Evolutionary conservation across 106 monocot genomes (phyloP).

Genomic region (Dendrobium chrysotoxum): DNA sequence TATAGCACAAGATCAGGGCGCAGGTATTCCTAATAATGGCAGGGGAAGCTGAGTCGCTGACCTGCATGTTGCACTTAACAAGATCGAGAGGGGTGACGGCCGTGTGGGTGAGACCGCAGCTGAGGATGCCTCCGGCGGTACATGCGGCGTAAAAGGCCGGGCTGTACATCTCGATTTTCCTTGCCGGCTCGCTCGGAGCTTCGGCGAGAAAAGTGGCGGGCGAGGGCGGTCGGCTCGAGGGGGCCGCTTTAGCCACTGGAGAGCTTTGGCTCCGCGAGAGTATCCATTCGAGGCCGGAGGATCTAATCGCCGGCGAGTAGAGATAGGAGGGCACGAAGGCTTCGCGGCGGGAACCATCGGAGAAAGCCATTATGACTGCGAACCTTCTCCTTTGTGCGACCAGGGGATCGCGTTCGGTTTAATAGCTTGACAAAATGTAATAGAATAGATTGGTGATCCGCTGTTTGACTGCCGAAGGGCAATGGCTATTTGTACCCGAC

Average conservation of each 20-base stretch:
- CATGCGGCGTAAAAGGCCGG: constrained; percentile 58
- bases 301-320: neutral
- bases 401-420: neutral
- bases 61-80: constrained; percentile 31
- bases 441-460: neutral
- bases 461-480: neutral
- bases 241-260: neutral
- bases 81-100: constrained; percentile 28
- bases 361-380: neutral
- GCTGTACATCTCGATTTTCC: constrained; percentile 61
- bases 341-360: neutral
- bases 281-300: constrained; percentile 4
- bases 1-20: neutral
- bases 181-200: constrained; percentile 11
- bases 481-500: neutral
- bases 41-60: neutral
- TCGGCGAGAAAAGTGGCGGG: constrained; percentile 20
- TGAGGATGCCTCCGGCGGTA: constrained; percentile 38
- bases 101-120: constrained; percentile 27
- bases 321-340: neutral
- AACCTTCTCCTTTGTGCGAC: neutral
- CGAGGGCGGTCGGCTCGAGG: neutral
- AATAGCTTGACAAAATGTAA: neutral
- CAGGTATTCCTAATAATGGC: neutral
- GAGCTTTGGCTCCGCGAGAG: constrained; percentile 6